A percentile compares a stretch with the other conserved stretches of the same genome.
Evolutionary conservation across 1,284 basidiomycete species (phyloP).

Genomic region (Sporisorium scitamineum): DNA sequence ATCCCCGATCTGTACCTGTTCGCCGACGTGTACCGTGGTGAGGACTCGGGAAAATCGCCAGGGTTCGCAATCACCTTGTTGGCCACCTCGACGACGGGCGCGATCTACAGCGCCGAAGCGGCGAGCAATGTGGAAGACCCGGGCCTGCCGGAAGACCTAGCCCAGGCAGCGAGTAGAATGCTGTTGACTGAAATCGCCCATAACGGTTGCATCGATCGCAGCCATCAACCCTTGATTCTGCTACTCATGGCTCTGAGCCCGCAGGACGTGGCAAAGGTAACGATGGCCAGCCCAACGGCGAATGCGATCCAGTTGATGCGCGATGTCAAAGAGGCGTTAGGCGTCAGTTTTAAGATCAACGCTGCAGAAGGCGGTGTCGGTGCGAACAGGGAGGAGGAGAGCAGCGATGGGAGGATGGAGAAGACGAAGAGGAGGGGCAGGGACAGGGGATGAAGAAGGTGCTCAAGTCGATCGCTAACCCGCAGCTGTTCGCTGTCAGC

Average conservation of each 20-base stretch:
- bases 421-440: slow-evolving; percentile 26
- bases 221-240: slow-evolving; percentile 88
- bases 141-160: slow-evolving; percentile 90
- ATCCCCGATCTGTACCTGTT: slow-evolving; percentile 99
- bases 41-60: slow-evolving; percentile 96
- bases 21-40: slow-evolving; percentile 97
- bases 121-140: slow-evolving; percentile 73
- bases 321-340: slow-evolving; percentile 85
- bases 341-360: slow-evolving; percentile 74
- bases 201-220: slow-evolving; percentile 90
- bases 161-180: slow-evolving; percentile 80
- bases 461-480: neutral
- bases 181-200: slow-evolving; percentile 82
- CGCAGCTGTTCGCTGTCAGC: slow-evolving; percentile 49
- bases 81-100: slow-evolving; percentile 91
- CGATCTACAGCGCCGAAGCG: slow-evolving; percentile 87
- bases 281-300: slow-evolving; percentile 82
- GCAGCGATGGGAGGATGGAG: slow-evolving; percentile 28
- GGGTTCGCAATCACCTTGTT: slow-evolving; percentile 93
- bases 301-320: slow-evolving; percentile 87
- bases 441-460: slow-evolving; percentile 8
- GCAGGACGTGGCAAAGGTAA: slow-evolving; percentile 91
- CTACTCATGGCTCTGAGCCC: slow-evolving; percentile 93
- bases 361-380: slow-evolving; percentile 10
- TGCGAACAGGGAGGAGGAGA: slow-evolving; percentile 10